A percentile compares a stretch with the other conserved stretches of the same genome.
Conservation (phyloP, 2,329 filamentous ascomycete genomes). For the Aureobasidium leucospermi region DNA sequence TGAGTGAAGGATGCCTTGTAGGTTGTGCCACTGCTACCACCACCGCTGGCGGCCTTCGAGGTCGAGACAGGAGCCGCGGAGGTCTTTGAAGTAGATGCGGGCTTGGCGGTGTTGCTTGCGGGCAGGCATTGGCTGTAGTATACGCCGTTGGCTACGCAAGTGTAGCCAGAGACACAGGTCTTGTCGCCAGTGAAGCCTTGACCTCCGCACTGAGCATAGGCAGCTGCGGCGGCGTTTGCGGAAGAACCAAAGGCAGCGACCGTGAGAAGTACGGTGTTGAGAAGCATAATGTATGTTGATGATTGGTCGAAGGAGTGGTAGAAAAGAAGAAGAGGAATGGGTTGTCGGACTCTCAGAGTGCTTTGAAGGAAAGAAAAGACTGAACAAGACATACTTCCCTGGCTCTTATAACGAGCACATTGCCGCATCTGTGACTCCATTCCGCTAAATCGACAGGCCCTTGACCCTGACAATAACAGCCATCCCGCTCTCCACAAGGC, state of each 20-base stretch:
- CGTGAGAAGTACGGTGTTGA: not conserved
- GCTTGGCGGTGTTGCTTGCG: not conserved
- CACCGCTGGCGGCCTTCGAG: not conserved
- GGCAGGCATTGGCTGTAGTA: slow-evolving; percentile 23
- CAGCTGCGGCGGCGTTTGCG: not conserved
- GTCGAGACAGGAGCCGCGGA: not conserved
- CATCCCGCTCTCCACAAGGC: not conserved
- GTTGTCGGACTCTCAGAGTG: not conserved
- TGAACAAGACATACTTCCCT: not conserved
- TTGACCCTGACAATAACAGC: not conserved
- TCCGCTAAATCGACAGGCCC: not conserved
- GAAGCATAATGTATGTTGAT: not conserved
- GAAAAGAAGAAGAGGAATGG: not conserved
- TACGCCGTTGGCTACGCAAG: slow-evolving; percentile 17
- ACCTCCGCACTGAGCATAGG: slow-evolving; percentile 21
- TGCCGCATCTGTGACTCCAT: not conserved
- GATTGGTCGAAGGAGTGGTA: not conserved
- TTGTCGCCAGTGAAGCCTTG: slow-evolving; percentile 19
- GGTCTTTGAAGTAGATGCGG: not conserved
- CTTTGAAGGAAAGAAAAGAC: not conserved
- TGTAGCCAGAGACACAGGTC: slow-evolving; percentile 19
- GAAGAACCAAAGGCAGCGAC: not conserved
- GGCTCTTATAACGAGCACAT: not conserved
- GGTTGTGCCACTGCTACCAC: slow-evolving; percentile 1
- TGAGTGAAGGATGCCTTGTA: slow-evolving; percentile 29